Evolutionary conservation across 1,139 yeast species (phyloP), one percentile per base, ranked within the genome.

Genomic region (Nakaseomyces nivariensis): DNA sequence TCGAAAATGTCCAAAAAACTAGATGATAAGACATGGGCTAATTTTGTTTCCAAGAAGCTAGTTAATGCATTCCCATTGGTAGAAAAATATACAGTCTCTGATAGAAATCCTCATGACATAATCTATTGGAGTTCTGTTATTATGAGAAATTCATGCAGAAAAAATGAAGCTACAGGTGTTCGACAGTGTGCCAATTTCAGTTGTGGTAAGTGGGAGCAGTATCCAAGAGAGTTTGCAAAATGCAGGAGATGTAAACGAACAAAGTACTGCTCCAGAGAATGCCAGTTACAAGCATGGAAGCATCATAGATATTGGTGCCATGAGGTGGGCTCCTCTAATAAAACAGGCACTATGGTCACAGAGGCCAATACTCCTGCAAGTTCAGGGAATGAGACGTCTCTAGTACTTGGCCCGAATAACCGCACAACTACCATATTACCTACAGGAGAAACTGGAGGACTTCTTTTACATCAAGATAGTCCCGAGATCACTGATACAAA

Each of bases 61-160:
- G 71, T 85, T 36, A 89, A 92, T 63, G 71, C 90, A 31, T 92
- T 92, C 70, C 95, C 96, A 11, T 70, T 92, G 54, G 97, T 90
- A 43, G 98, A 92, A 67, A 82, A 85, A 63, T 90, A 87, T 66
- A 92, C 97, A 0, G 82, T 85, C 49, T 79, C 81, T 55, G 73
- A 79, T 26, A 77, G 78, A 37, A 75, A 76, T 60, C 70, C 79
- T 3, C 78, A 83, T 44, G 97, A 89, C 59, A 81, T 89, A 74
- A 85, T 85, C 59, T 89, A 90, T 68, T 92, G 98, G 98, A 88
- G 97, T 3, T 95, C 96, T 4, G 96, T 90, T 13, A 88, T 90
- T 46, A 92, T 92, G 92, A 76, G 97, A 53, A 92, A 92, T 66
- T 87, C 96, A 1, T 90, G 96, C 66, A 77, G 97, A 52, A 81